A percentile compares a stretch with the other conserved stretches of the same genome.
phyloP scores from a whole-genome alignment of 2,329 filamentous ascomycete genomes.

The Fusarium nanum region DNA sequence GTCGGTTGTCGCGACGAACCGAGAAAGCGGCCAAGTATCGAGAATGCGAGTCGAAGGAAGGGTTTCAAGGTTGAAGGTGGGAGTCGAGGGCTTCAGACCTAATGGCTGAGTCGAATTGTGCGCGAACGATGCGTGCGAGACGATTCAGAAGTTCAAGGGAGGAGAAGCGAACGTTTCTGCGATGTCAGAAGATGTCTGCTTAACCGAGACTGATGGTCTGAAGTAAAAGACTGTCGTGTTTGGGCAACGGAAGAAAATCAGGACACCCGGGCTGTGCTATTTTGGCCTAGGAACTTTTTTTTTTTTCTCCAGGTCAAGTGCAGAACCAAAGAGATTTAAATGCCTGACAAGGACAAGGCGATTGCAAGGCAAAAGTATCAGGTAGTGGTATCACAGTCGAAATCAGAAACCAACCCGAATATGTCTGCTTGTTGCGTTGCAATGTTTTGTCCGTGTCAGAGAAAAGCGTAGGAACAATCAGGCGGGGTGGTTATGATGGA shows the following conservation, averaged over 20 bases:
- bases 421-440: conserved; percentile 25
- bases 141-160: conserved; percentile 9
- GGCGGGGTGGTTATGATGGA: conserved; percentile 23
- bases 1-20: conserved; percentile 22
- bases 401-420: conserved; percentile 14
- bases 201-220: conserved; percentile 29
- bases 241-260: conserved; percentile 31
- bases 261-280: conserved; percentile 10
- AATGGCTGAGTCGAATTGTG: conserved; percentile 20
- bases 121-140: conserved; percentile 11
- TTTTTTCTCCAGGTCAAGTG: conserved; percentile 1
- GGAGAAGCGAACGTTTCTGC: conserved; percentile 25
- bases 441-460: conserved; percentile 27
- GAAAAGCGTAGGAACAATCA: conserved; percentile 28
- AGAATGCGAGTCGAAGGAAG: conserved; percentile 19
- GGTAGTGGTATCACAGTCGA: conserved; percentile 1
- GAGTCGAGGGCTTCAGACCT: conserved; percentile 32
- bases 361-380: conserved; percentile 20
- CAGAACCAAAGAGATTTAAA: conserved; percentile 13
- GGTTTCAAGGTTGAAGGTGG: conserved; percentile 2
- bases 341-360: conserved; percentile 26
- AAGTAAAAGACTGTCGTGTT: conserved; percentile 28
- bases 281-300: conserved; percentile 3
- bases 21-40: conserved; percentile 28
- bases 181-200: conserved; percentile 25